Conservation (phyloP, 2,329 filamentous ascomycete species). For the Pseudogymnoascus sp. region DNA sequence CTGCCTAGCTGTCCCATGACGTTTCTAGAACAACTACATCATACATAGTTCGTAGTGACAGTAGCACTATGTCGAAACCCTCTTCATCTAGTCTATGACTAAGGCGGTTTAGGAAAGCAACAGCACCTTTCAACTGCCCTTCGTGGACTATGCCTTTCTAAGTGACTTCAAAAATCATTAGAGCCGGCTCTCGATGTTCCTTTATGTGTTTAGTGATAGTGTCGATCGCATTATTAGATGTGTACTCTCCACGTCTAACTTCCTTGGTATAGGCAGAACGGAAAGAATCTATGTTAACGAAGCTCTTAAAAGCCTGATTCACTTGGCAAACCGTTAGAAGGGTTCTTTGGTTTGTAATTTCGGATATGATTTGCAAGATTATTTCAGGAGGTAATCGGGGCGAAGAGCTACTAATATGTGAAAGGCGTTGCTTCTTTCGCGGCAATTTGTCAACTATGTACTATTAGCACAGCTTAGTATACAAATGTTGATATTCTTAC, state of each 20-base stretch:
- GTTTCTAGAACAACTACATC: not conserved
- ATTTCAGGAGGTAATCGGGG: not conserved
- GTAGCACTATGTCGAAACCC: not conserved
- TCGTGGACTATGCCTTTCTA: not conserved
- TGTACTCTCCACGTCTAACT: not conserved
- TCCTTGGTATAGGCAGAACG: not conserved
- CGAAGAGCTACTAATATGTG: not conserved
- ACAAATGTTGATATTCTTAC: not conserved
- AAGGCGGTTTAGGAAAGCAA: too few relatives aligned
- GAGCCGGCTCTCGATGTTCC: not conserved
- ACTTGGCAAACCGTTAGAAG: not conserved
- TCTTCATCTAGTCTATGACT: not conserved
- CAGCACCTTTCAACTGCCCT: not conserved
- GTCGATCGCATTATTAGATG: not conserved
- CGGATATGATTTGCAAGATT: not conserved
- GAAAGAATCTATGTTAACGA: not conserved
- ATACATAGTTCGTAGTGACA: not conserved
- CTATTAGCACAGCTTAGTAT: not conserved
- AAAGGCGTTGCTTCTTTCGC: not conserved
- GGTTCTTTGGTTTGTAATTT: not conserved
- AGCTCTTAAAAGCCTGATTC: not conserved
- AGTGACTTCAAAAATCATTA: not conserved
- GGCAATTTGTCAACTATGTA: not conserved
- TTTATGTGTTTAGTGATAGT: not conserved
- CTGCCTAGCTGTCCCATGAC: not conserved